These are phyloP conservation scores for Chlorophyllum brunneum DNA, from an alignment of 768 basidiomycete species.

Conservation along the genomic window DNA sequence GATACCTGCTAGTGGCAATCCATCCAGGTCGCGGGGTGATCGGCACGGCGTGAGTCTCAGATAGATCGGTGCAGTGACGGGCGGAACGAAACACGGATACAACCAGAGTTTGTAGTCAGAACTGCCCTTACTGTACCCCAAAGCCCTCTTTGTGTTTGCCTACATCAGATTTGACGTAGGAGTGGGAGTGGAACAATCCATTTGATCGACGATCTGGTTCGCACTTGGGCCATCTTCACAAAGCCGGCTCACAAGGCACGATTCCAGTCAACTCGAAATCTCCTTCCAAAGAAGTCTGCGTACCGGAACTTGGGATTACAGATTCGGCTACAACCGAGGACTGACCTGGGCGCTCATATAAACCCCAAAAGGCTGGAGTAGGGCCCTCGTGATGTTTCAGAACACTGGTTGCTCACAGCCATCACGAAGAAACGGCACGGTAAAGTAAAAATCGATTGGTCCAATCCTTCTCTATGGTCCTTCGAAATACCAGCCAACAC, in stretches of 20 bases:
- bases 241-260: constrained; percentile 42
- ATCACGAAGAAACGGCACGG: constrained; percentile 32
- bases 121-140: constrained; percentile 32
- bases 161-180: constrained; percentile 40
- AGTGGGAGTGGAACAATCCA: constrained; percentile 28
- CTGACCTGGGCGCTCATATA: constrained; percentile 28
- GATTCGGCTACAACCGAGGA: constrained; percentile 48
- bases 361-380: constrained; percentile 29
- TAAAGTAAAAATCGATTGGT: constrained; percentile 17
- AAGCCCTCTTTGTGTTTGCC: constrained; percentile 36
- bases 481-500: not conserved
- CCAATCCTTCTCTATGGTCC: not conserved
- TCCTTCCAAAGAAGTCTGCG: constrained; percentile 39
- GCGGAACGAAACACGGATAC: constrained; percentile 43
- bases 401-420: constrained; percentile 22
- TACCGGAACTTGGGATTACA: constrained; percentile 47
- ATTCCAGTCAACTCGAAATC: constrained; percentile 40
- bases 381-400: constrained; percentile 33
- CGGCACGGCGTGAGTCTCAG: constrained; percentile 40
- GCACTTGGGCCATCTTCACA: constrained; percentile 41
- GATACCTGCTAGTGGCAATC: constrained; percentile 16
- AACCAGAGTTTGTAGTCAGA: constrained; percentile 31
- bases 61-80: constrained; percentile 32
- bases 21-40: constrained; percentile 33
- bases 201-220: constrained; percentile 44